Evolutionary conservation across 306 rosid genomes (phyloP).

Genomic region (Mimosa pudica): DNA sequence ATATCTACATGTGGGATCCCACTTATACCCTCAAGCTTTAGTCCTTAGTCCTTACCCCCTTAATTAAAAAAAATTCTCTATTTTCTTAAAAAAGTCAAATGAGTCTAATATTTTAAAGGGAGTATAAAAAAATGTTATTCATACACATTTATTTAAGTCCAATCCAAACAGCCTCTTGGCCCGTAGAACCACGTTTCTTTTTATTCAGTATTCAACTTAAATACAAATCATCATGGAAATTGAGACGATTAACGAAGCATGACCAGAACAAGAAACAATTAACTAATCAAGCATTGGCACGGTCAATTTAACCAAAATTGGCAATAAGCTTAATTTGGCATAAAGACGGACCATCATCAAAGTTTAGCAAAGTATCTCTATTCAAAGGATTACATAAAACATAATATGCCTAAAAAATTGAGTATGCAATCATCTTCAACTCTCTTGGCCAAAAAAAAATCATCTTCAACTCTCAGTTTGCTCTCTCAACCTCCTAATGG

Average conservation of each 20-base stretch:
- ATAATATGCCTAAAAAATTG: constrained; percentile 16
- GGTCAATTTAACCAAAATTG: not conserved
- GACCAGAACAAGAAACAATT: not conserved
- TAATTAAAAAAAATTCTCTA: too few relatives aligned
- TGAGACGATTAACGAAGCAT: not conserved
- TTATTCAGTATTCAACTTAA: too few relatives aligned
- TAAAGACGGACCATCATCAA: not conserved
- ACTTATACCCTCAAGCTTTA: too few relatives aligned
- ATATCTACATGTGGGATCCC: too few relatives aligned
- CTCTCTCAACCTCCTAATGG: not conserved
- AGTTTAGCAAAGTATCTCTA: constrained; percentile 4
- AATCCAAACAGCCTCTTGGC: not conserved
- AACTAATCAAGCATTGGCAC: not conserved
- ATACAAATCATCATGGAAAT: not conserved
- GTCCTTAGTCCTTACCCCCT: too few relatives aligned
- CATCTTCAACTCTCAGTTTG: constrained; percentile 33
- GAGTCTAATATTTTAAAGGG: too few relatives aligned
- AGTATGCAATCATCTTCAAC: not conserved
- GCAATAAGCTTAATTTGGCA: constrained; percentile 1
- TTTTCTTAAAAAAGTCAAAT: too few relatives aligned
- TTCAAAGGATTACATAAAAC: not conserved
- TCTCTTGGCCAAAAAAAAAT: too few relatives aligned
- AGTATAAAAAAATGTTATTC: too few relatives aligned
- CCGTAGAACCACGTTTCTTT: not conserved
- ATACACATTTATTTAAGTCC: too few relatives aligned